Evolutionary conservation across 305 asterid species (phyloP), one percentile per base, ranked within the genome.

Genomic region (Fraxinus nigra): DNA sequence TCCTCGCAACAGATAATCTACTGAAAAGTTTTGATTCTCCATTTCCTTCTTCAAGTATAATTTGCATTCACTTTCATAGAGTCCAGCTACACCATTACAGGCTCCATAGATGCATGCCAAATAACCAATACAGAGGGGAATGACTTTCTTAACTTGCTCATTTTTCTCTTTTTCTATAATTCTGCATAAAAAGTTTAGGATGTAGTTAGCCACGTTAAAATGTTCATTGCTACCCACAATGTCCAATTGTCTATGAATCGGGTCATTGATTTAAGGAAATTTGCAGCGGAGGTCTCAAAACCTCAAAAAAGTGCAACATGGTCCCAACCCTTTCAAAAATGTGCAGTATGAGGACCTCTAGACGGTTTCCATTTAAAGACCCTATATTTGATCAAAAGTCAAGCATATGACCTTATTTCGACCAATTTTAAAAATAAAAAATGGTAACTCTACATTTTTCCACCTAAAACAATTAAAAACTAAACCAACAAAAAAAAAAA

Each of bases 91-190:
- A 81, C 86, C 89, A 82, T 75, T 76, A 85, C 88, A 89, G 82
- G 89, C 90, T 82, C 95, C 97, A 87, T 89, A 82, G 61, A 96
- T 87, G 90, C 99, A 96, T 82, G 98, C 95, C 85, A 96, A 89
- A 82, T 82, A 86, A 85, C 99, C 99, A 77, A 96, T 92, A 87
- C 90, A 86, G 77, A 86, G 85, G 16, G 97, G 90, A 81, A 93
- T 88, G 51, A 83, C 81, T 90, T 92, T 92, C 95, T 89, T 93
- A 88, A 89, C 93, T 88, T 84, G 87, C 77, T 86, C 92, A 82
- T 78, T 86, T 43, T 84, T 87, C 89, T 92, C 99, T 77, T 89
- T 87, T 84, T 34, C 89, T 78, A 96, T 81, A 84, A 82, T 84
- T 89, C 99, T 96, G 94, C 84, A 88, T 80, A 73, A 80, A 84